Evolutionary conservation across 805 yeast species (phyloP), one percentile per base, ranked within the genome.

Genomic region (Wickerhamomyces bisporus): DNA sequence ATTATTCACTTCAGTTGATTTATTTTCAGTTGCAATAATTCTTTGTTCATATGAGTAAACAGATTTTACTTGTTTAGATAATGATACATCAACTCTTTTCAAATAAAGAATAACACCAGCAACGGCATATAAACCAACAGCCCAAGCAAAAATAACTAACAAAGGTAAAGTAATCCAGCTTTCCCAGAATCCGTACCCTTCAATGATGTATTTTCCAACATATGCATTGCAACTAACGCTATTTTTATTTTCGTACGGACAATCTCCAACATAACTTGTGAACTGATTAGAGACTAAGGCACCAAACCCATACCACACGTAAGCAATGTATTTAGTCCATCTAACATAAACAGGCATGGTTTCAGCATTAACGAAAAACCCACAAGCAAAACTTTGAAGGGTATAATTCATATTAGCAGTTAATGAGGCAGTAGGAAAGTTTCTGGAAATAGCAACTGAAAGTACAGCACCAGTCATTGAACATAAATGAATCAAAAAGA

Each of bases 281-380:
- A 75, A 86, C 48, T 85, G 80, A 52, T 79, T 82, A 0, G 88
- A 70, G 29, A 72, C 50, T 40, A 80, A 51, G 2, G 79, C 79
- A 3, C 93, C 93, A 58, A 82, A 83, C 0, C 79, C 80, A 53
- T 82, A 86, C 86, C 89, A 87, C 36, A 81, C 68, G 53, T 75
- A 83, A 0, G 91, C 80, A 40, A 80, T 64, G 58, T 83, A 86
- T 53, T 81, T 84, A 5, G 81, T 71, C 96, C 96, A 86, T 26
- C 86, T 68, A 8, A 86, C 94, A 51, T 87, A 87, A 1, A 84
- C 94, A 0, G 95, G 95, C 78, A 86, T 71, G 1, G 75, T 69
- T 7, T 68, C 65, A 1, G 88, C 76, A 56, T 86, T 86, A 14
- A 81, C 81, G 52, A 83, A 86, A 59, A 74, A 85, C 0, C 95